Evolutionary conservation across 164 flowering plant genomes (phyloP).

Genomic region (Chimonanthus salicifolius): DNA sequence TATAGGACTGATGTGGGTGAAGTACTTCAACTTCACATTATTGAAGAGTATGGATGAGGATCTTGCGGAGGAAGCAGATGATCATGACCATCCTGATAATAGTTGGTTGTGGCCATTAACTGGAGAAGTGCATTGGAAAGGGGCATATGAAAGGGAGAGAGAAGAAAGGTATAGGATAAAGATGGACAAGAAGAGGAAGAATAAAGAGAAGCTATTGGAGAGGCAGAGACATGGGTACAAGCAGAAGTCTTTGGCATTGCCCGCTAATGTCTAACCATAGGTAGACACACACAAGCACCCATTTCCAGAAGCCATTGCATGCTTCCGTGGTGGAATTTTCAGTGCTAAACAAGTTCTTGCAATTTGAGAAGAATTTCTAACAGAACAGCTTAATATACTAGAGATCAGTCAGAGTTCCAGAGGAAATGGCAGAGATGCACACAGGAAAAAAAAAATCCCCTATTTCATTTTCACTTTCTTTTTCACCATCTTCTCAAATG

Average conservation of each 20-base stretch:
- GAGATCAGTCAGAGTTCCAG: not conserved
- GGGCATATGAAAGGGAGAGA: slow-evolving; percentile 84
- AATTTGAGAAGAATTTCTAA: not conserved
- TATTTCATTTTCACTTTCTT: not conserved
- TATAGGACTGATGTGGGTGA: slow-evolving; percentile 70
- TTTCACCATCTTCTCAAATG: not conserved
- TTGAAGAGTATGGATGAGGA: slow-evolving; percentile 97
- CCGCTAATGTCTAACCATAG: not conserved
- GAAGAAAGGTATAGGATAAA: slow-evolving; percentile 77
- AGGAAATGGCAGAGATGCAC: not conserved
- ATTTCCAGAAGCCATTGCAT: not conserved
- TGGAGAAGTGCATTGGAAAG: slow-evolving; percentile 94
- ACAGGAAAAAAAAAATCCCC: not conserved
- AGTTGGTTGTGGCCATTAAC: slow-evolving; percentile 94
- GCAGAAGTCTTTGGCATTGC: slow-evolving; percentile 50
- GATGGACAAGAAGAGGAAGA: slow-evolving; percentile 91
- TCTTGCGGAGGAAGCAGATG: slow-evolving; percentile 93
- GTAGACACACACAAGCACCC: no score
- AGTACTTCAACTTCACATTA: slow-evolving; percentile 67
- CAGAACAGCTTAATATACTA: not conserved
- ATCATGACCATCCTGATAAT: slow-evolving; percentile 46
- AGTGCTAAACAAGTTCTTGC: not conserved
- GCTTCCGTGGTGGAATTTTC: not conserved
- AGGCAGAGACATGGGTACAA: slow-evolving; percentile 69
- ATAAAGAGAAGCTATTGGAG: slow-evolving; percentile 58